Percentiles rank a stretch among this genome's conserved stretches.
These are phyloP conservation scores for Cyberlindnera samutprakarnensis DNA, from an alignment of 805 yeast genomes.

Conservation along the genomic window DNA sequence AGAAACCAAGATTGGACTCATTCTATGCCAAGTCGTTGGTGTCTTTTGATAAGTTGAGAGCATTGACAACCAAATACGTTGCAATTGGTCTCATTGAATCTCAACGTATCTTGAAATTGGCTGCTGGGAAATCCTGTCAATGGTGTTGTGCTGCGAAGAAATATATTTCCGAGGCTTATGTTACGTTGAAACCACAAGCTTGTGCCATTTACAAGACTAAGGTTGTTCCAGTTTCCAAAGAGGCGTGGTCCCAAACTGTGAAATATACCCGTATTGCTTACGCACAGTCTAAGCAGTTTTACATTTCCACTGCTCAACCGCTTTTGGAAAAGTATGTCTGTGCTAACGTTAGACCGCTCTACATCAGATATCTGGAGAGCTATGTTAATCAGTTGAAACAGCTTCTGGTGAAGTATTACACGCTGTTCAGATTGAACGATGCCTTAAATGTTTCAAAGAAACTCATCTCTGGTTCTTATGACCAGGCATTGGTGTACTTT, in stretches of 20 bases:
- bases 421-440: conserved; percentile 13
- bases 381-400: conserved; percentile 2
- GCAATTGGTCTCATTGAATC: conserved; percentile 7
- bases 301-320: conserved; percentile 6
- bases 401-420: conserved; percentile 9
- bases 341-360: conserved; percentile 1
- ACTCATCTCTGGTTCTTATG: conserved; percentile 10
- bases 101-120: conserved; percentile 2
- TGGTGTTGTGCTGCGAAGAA: background rate
- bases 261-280: conserved; percentile 1
- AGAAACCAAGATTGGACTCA: conserved; percentile 1
- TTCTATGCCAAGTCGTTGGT: background rate
- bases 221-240: conserved; percentile 2
- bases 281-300: conserved; percentile 2
- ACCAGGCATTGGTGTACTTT: conserved; percentile 11
- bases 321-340: conserved; percentile 1
- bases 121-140: conserved; percentile 2
- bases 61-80: conserved; percentile 5
- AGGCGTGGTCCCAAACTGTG: conserved; percentile 1
- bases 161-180: conserved; percentile 1
- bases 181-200: no score
- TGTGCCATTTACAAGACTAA: conserved; percentile 4
- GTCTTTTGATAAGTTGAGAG: background rate
- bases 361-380: conserved; percentile 6
- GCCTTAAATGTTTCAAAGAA: conserved; percentile 13